Percentiles rank a stretch among this genome's conserved stretches.
Conservation (phyloP, 495 filamentous ascomycete genomes). For the Penicillium canariense region DNA sequence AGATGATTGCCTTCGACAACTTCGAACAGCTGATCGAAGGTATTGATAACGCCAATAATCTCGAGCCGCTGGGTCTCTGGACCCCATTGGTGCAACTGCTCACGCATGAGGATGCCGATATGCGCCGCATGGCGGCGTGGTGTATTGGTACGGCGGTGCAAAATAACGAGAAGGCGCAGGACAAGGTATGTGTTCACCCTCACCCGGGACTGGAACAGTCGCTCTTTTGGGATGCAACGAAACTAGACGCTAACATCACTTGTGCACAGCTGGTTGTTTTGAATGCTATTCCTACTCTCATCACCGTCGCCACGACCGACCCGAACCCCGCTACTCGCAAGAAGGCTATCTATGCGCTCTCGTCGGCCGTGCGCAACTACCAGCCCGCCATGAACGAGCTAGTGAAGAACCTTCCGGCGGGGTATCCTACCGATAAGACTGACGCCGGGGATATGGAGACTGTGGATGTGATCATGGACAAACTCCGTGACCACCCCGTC, state of each 20-base stretch:
- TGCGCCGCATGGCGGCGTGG: slow-evolving; percentile 84
- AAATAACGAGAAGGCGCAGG: slow-evolving; percentile 85
- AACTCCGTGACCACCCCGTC: slow-evolving; percentile 54
- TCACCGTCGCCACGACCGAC: slow-evolving; percentile 60
- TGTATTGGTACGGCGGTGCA: slow-evolving; percentile 92
- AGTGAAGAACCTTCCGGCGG: slow-evolving; percentile 62
- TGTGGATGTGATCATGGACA: slow-evolving; percentile 69
- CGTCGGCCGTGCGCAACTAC: slow-evolving; percentile 79
- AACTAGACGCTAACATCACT: slow-evolving; percentile 18
- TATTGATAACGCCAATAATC: slow-evolving; percentile 94
- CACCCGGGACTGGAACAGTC: background rate
- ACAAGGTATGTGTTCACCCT: slow-evolving; percentile 48
- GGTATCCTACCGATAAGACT: slow-evolving; percentile 56
- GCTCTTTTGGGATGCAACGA: background rate
- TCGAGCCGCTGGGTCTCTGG: slow-evolving; percentile 77
- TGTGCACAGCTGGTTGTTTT: slow-evolving; percentile 56
- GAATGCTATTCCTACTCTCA: slow-evolving; percentile 67
- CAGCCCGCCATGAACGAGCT: slow-evolving; percentile 67
- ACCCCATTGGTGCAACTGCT: slow-evolving; percentile 69
- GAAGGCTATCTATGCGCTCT: slow-evolving; percentile 86
- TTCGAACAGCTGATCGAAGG: slow-evolving; percentile 89
- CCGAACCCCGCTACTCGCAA: slow-evolving; percentile 64
- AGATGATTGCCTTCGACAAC: slow-evolving; percentile 90
- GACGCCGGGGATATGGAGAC: slow-evolving; percentile 84
- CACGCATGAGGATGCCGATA: slow-evolving; percentile 61